Evolutionary conservation across 2,329 filamentous ascomycete genomes (phyloP), one percentile per base, ranked within the genome.

Genomic region (Scopulariopsis brevicaulis): DNA sequence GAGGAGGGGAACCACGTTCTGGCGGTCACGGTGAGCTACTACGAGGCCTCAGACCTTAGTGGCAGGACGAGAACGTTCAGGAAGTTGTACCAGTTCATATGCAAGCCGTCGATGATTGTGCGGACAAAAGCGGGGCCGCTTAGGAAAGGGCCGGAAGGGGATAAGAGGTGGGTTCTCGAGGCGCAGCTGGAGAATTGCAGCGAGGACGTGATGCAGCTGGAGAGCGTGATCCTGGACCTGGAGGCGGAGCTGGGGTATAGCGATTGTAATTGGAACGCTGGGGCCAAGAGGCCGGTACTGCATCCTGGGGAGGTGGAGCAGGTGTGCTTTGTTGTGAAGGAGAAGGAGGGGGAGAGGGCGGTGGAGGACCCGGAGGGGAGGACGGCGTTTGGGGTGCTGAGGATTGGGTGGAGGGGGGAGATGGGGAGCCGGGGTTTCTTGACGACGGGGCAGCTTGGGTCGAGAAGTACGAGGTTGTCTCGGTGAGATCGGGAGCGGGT

Each of bases 11-110:
- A 89, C 64, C 92, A 99, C 71, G 90, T 96, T 14, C 79, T 99
- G 8, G 90, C 90, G 7, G 92, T 97, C 60, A 96, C 90, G 57
- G 89, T 97, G 60, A 93, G 87, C 63, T 97, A 97, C 73, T 95
- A 91, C 58, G 93, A 97, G 72, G 91, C 89, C 0, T 81, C 80
- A n/a, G 76, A 87, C 64, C 84, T 81, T 20, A 82, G 79, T 62
- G 83, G 83, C 3, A 81, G 90, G 55, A 86, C 89, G 43, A 79
- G 94, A 60, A 96, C 90, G 11, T 97, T 97, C 68, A 79, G 93
- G 63, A 97, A 97, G 74, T 75, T 99, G 60, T 99, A 97, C 71
- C 94, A 97, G 70, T 99, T 99, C 68, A 86, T 95, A 58, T 94
- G 92, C 68, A 93, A 96, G 74, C 84, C 90, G 46, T 88, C 91